These are phyloP conservation scores for Trichoderma asperelloides DNA, from an alignment of 495 filamentous ascomycete genomes.

Conservation along the genomic window DNA sequence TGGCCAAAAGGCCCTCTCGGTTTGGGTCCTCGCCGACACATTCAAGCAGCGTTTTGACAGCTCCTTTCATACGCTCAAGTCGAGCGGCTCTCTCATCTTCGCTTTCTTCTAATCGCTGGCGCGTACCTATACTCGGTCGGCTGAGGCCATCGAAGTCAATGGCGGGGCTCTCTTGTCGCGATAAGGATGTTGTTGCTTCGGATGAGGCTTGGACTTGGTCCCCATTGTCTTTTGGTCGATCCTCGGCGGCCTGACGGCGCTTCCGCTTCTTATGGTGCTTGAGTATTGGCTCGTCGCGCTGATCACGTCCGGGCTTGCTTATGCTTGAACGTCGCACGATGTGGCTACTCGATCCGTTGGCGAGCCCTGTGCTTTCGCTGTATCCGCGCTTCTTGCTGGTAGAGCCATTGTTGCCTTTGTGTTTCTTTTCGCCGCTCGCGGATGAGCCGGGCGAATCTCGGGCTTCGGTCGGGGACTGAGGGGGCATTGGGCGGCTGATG, in stretches of 20 bases:
- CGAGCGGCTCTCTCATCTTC: constrained; percentile 62
- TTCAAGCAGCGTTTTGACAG: constrained; percentile 84
- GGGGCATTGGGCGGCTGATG: neutral
- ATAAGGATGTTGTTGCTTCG: constrained; percentile 26
- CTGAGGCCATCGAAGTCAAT: constrained; percentile 71
- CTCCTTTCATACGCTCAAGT: constrained; percentile 70
- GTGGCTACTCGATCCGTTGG: constrained; percentile 16
- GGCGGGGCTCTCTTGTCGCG: constrained; percentile 48
- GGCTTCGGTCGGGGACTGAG: neutral
- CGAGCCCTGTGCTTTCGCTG: constrained; percentile 19
- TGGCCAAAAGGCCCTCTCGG: constrained; percentile 78
- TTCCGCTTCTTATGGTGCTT: constrained; percentile 25
- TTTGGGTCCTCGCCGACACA: constrained; percentile 94
- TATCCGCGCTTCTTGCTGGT: constrained; percentile 17
- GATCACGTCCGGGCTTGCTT: constrained; percentile 64
- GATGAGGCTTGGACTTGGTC: neutral
- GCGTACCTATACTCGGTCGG: constrained; percentile 67
- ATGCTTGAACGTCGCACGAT: constrained; percentile 37
- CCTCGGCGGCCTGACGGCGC: neutral
- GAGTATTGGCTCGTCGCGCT: constrained; percentile 56
- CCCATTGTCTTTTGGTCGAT: neutral
- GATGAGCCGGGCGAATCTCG: constrained; percentile 15
- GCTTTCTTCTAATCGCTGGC: constrained; percentile 69
- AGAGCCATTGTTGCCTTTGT: constrained; percentile 7
- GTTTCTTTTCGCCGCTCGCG: constrained; percentile 14